Percentiles rank a stretch among this genome's conserved stretches.
phyloP scores from a whole-genome alignment of 345 rosid species.

The Leavenworthia alabamica region DNA sequence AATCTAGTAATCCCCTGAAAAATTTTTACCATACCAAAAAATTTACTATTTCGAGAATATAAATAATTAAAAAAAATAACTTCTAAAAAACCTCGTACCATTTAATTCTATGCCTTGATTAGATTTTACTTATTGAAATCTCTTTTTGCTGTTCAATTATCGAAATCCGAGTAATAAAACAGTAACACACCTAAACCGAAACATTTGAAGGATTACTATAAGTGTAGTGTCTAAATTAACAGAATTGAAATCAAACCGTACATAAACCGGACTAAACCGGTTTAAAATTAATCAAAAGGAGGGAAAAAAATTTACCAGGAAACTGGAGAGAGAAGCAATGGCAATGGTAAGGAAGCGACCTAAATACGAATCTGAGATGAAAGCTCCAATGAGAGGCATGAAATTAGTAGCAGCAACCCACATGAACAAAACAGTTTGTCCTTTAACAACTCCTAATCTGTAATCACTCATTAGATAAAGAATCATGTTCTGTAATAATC shows the following conservation, averaged over 20 bases:
- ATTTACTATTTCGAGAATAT: no score
- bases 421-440: conserved; percentile 49
- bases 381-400: conserved; percentile 63
- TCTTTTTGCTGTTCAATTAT: no score
- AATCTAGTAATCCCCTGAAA: background rate
- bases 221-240: background rate
- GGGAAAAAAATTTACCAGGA: conserved; percentile 46
- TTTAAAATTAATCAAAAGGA: background rate
- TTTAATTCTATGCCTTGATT: no score
- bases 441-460: conserved; percentile 45
- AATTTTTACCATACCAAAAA: background rate
- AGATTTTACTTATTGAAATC: no score
- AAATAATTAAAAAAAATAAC: background rate
- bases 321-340: conserved; percentile 51
- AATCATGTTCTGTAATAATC: conserved; percentile 61
- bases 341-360: conserved; percentile 71
- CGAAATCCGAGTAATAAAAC: no score
- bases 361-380: conserved; percentile 60
- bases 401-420: conserved; percentile 75
- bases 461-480: conserved; percentile 56
- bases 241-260: background rate
- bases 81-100: conserved; percentile 32
- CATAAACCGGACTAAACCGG: background rate
- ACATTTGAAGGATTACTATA: no score
- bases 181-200: no score